Percentiles rank a stretch among this genome's conserved stretches.
Evolutionary conservation across 768 basidiomycete genomes (phyloP).

Genomic region (Suillus tomentosus): DNA sequence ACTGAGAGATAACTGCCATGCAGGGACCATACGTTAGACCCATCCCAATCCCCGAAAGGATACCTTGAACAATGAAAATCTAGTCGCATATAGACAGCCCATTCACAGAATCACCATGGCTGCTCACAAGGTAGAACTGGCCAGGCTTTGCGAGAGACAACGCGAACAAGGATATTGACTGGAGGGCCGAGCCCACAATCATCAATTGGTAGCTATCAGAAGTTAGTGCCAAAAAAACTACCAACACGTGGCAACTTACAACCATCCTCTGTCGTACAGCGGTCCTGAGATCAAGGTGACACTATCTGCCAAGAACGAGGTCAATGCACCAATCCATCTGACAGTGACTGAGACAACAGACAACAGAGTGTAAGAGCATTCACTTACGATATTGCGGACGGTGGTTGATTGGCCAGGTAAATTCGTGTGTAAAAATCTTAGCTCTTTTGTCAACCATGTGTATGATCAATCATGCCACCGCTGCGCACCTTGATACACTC

Average conservation of each 20-base stretch:
- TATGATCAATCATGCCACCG: not conserved
- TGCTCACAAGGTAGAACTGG: conserved; percentile 39
- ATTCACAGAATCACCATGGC: not conserved
- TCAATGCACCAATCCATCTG: conserved; percentile 37
- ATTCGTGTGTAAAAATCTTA: conserved; percentile 35
- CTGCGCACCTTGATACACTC: conserved; percentile 34
- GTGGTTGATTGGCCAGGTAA: conserved; percentile 29
- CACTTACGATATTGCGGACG: conserved; percentile 33
- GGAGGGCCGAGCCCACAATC: conserved; percentile 19
- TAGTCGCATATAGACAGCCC: conserved; percentile 17
- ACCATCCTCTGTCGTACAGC: conserved; percentile 37
- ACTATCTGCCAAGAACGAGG: conserved; percentile 35
- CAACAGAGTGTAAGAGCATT: conserved; percentile 24
- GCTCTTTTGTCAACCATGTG: conserved; percentile 11
- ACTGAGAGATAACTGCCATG: conserved; percentile 44
- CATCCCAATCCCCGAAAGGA: conserved; percentile 41
- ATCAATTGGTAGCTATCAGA: conserved; percentile 13
- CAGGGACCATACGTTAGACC: conserved; percentile 50
- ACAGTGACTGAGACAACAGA: conserved; percentile 23
- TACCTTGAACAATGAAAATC: conserved; percentile 47
- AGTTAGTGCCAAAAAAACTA: not conserved
- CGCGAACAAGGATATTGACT: conserved; percentile 35
- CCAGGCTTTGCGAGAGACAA: conserved; percentile 40
- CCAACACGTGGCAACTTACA: conserved; percentile 13
- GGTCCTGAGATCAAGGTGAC: conserved; percentile 31